Base-by-base conservation (phyloP, 345 rosid genomes). In the Excoecaria cochinchinensis region DNA sequence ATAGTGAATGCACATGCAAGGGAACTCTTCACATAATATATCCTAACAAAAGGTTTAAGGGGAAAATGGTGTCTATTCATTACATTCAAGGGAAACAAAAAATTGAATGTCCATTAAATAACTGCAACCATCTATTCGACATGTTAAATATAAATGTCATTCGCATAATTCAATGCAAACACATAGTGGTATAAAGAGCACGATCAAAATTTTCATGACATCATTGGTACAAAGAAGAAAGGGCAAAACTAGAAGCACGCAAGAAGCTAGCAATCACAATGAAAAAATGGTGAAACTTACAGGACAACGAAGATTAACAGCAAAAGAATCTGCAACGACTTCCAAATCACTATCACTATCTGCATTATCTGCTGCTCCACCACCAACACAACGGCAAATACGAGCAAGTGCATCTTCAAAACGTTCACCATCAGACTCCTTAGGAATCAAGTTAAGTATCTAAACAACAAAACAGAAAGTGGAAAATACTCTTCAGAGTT, bases 311-410 rank as follows among this genome's bases (percentile, higher is more conserved):
- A 95, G 92, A 82, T 86, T 91, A 84, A 93, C 90, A 77, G 78
- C 74, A 71, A 95, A 78, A 76, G 85, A 86, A 70, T 95, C 99
- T 48, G 98, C 98, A 81, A 95, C 98, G 78, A 95, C 98, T 90
- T 95, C 98, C 76, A 93, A 76, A 74, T 95, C 99, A 84, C 99
- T 95, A 79, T 93, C 99, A 76, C 99, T 91, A 63, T 90, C 98
- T 21, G 90, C 97, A 86, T 88, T 83, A 71, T 93, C 97, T 13
- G 90, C 81, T 70, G 88, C 87, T 73, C 95, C 95, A 84, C 98
- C 98, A 74, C 98, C 97, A 82, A 91, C 81, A 70, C 99, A 93
- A 67, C 99, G 95, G 42, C 93, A 83, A 64, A 95, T 95, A 48
- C 99, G 98, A 75, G 90, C 87, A 67, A 93, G 89, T 77, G 99